Base-by-base conservation (phyloP, 345 rosid genomes). In the Pseudoturritis turrita region DNA sequence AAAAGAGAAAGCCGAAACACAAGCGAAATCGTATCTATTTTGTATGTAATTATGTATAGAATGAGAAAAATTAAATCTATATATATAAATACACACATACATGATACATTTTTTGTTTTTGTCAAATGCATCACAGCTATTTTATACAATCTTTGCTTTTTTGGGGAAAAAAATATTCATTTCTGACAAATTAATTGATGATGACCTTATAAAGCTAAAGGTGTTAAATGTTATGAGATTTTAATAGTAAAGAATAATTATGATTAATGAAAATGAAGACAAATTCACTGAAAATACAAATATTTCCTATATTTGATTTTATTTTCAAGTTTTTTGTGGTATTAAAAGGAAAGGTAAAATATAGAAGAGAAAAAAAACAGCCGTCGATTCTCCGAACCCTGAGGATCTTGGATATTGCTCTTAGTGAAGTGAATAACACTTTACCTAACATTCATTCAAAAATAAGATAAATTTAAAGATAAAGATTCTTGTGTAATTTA, bases 1-100 rank as follows among this genome's bases (percentile, higher is more conserved):
- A 40, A 50, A 36, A 67, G 54, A 51, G 78, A 56, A 33, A 47
- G 36, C 52, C 60, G 64, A 65, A 58, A 66, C 53, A 31, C 22
- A 66, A 58, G 61, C 51, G 0, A 28, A 47, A 49, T 29, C 40
- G 71, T 66, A 66, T 66, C 58, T 73, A 73, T 9, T 41, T 31
- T 43, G 62, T 15, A 10, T 23, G n/a, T n/a, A n/a, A n/a, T n/a
- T n/a, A n/a, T n/a, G 2, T 8, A n/a, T 31, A 33, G 65, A 23
- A 7, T 0, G 15, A 7, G 7, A 3, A 1, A 19, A 14, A 60
- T 8, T 7, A 33, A 25, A 22, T 23, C n/a, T 14, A 37, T 40
- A 37, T 14, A 39, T 25, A 33, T 2, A 8, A 8, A 43, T 5
- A 28, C 23, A 58, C 11, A 19, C 7, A 57, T 57, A 33, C 25